These are phyloP conservation scores for Zea mays DNA, from an alignment of 176 grass and related monocot species.

Conservation along the genomic window Zm-B73-REFERENCE-NAM-5.0 NC_050100.1:10703001-10703500, in stretches of 20 bases:
- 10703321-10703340: background rate
- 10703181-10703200: too few species aligned
- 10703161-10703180: too few species aligned
- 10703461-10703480: background rate
- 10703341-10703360: background rate
- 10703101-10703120: too few species aligned
- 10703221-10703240: constrained; percentile 50
- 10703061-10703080: background rate
- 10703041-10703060: background rate
- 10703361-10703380: background rate
- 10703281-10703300: background rate
- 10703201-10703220: constrained; percentile 9
- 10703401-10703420: background rate
- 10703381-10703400: background rate
- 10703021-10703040: background rate
- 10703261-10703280: constrained; percentile 46
- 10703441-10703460: background rate
- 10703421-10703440: background rate
- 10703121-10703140: background rate
- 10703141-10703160: too few species aligned
- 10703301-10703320: background rate
- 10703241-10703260: constrained; percentile 38
- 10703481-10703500: background rate
- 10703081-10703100: too few species aligned
- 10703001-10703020: background rate